Base-by-base conservation (phyloP, 2,329 filamentous ascomycete species). In the Aaosphaeria pasadenensis region DNA sequence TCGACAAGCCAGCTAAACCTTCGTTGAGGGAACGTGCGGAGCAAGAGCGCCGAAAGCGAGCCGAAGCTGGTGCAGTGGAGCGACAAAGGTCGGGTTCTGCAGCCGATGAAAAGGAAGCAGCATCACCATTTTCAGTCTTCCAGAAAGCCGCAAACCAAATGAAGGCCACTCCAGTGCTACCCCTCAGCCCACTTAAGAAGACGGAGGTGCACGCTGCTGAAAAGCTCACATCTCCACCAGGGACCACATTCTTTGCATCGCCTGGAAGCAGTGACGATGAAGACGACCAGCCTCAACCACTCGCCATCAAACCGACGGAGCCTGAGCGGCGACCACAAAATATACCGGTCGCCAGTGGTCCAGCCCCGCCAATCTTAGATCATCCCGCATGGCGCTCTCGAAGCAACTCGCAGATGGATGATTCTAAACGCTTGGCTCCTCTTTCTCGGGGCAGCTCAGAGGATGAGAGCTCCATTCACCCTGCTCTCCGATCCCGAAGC, bases 131-230 rank as follows among this genome's bases (percentile, higher is more conserved):
- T 50, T 74, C 72, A 6, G 71, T 74, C 11, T 77, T 77, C 44
- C 74, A 77, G 47, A 65, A 67, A n/a, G 73, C 75, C 35, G 72
- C 70, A 1, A 71, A 59, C 42, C 69, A 74, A 46, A 70, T 75
- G 61, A 77, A 62, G 66, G 71, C 30, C 58, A 32, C 59, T 5
- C 42, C 59, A 40, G 44, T 53, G 11, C 55, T 63, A 9, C 45
- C 40, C n/a, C 35, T 33, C 24, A 39, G 48, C 30, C 50, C 44
- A 17, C 51, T 51, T n/a, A 51, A 48, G 6, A 55, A 55, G 36
- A 43, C 53, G 17, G 45, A 52, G 11, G 47, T 49, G 9, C 51
- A 47, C 24, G 55, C 62, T 9, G 56, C 57, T 11, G 55, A 56
- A 11, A 24, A 24, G 17, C 2, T 24, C 17, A 24, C 17, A 24